A percentile compares a stretch with the other conserved stretches of the same genome.
phyloP scores from a whole-genome alignment of 2,329 filamentous ascomycete species.

The Diaporthe vaccinii region DNA sequence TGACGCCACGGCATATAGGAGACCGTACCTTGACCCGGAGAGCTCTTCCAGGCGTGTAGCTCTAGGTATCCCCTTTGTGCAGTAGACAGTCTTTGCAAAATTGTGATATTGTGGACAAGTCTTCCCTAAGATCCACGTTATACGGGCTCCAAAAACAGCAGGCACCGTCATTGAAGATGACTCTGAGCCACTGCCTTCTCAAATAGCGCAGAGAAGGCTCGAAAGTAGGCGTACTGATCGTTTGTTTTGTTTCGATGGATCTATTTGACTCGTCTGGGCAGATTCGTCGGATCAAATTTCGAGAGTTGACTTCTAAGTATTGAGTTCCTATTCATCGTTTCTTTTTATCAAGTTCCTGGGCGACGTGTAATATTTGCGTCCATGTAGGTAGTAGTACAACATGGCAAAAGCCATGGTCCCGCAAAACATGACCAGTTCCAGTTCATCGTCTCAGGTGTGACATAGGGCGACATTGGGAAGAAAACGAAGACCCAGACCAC shows the following conservation, averaged over 20 bases:
- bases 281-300: too few species aligned
- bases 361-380: constrained; percentile 45
- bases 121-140: not conserved
- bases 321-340: constrained; percentile 4
- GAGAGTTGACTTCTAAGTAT: not conserved
- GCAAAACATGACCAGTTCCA: constrained; percentile 62
- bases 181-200: not conserved
- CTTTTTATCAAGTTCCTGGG: constrained; percentile 45
- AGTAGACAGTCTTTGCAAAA: not conserved
- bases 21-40: constrained; percentile 65
- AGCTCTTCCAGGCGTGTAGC: constrained; percentile 60
- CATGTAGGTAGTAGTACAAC: constrained; percentile 53
- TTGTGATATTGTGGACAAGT: too few species aligned
- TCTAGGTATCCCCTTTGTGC: constrained; percentile 43
- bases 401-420: constrained; percentile 54
- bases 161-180: not conserved
- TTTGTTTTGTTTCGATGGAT: not conserved
- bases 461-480: constrained; percentile 57
- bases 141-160: not conserved
- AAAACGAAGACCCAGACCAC: constrained; percentile 63
- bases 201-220: not conserved
- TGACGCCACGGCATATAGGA: constrained; percentile 42
- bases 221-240: not conserved
- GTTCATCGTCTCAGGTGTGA: constrained; percentile 60
- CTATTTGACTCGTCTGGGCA: not conserved